Evolutionary conservation across 768 basidiomycete species (phyloP).

Genomic region (Trametes villosa): DNA sequence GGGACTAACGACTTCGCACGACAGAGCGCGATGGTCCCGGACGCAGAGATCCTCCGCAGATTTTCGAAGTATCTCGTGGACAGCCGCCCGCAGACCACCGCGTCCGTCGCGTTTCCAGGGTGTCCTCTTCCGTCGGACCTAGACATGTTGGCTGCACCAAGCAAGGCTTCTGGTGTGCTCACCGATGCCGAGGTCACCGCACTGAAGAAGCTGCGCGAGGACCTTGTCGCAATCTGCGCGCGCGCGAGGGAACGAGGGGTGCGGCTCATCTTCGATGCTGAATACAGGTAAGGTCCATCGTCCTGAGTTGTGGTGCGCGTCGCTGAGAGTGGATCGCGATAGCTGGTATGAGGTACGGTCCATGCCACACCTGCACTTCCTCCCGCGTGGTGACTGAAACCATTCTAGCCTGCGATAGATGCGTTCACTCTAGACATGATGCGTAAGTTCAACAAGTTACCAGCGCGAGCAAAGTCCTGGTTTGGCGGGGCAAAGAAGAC

Average conservation of each 20-base stretch:
- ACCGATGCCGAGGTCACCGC: slow-evolving; percentile 59
- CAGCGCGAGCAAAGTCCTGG: slow-evolving; percentile 23
- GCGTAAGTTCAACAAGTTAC: slow-evolving; percentile 68
- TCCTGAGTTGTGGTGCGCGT: background rate
- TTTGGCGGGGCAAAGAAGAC: background rate
- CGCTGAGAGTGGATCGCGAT: background rate
- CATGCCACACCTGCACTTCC: background rate
- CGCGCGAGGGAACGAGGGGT: slow-evolving; percentile 66
- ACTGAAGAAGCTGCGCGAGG: slow-evolving; percentile 62
- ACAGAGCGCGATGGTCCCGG: slow-evolving; percentile 72
- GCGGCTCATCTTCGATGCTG: slow-evolving; percentile 81
- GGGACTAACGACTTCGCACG: background rate
- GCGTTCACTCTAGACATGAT: slow-evolving; percentile 76
- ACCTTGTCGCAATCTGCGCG: slow-evolving; percentile 66
- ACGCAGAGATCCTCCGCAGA: slow-evolving; percentile 60
- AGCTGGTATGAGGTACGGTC: slow-evolving; percentile 46
- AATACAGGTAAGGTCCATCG: slow-evolving; percentile 59
- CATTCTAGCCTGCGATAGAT: slow-evolving; percentile 74
- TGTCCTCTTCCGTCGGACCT: slow-evolving; percentile 64
- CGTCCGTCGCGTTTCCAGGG: slow-evolving; percentile 68
- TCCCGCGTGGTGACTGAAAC: background rate
- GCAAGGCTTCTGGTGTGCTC: slow-evolving; percentile 37
- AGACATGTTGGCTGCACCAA: slow-evolving; percentile 45
- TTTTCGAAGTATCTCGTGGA: slow-evolving; percentile 62
- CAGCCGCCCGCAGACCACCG: slow-evolving; percentile 40